Evolutionary conservation across 139 green algal species (phyloP).

Genomic region (Dunaliella primolecta): DNA sequence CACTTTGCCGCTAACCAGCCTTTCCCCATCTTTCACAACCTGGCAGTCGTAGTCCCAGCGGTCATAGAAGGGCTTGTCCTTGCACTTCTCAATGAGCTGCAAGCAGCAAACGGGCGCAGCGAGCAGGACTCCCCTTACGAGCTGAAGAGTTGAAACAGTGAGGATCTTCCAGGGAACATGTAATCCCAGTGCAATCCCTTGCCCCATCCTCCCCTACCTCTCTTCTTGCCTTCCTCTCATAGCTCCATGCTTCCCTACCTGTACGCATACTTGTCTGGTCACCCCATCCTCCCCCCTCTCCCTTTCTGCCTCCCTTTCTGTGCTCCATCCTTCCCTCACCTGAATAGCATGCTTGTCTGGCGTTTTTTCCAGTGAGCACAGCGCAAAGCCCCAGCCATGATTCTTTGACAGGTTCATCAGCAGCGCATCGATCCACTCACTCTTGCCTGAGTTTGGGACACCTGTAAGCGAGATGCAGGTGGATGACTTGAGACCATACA

Average conservation of each 20-base stretch:
- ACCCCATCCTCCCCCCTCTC: too few species aligned
- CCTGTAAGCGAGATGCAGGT: slow-evolving; percentile 26
- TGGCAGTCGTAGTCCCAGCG: not conserved
- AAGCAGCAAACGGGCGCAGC: too few species aligned
- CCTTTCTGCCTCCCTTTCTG: too few species aligned
- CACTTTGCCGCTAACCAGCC: not conserved
- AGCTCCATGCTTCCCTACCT: too few species aligned
- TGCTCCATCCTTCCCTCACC: not conserved
- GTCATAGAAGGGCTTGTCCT: slow-evolving; percentile 68
- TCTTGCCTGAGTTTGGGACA: slow-evolving; percentile 96
- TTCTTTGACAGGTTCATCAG: slow-evolving; percentile 75
- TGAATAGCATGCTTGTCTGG: slow-evolving; percentile 23
- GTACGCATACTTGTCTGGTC: too few species aligned
- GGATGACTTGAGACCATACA: too few species aligned
- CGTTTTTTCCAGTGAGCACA: slow-evolving; percentile 90
- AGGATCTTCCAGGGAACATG: too few species aligned
- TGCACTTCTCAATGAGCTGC: slow-evolving; percentile 52
- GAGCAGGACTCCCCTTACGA: too few species aligned
- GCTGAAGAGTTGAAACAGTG: too few species aligned
- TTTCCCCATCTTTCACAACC: not conserved
- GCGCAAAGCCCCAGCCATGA: slow-evolving; percentile 82
- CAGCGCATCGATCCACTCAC: slow-evolving; percentile 94
- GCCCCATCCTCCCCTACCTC: too few species aligned
- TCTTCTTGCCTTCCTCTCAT: too few species aligned
- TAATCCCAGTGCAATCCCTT: too few species aligned